These are phyloP conservation scores for Maudiozyma barnettii DNA, from an alignment of 805 yeast species.

Conservation along the genomic window DNA sequence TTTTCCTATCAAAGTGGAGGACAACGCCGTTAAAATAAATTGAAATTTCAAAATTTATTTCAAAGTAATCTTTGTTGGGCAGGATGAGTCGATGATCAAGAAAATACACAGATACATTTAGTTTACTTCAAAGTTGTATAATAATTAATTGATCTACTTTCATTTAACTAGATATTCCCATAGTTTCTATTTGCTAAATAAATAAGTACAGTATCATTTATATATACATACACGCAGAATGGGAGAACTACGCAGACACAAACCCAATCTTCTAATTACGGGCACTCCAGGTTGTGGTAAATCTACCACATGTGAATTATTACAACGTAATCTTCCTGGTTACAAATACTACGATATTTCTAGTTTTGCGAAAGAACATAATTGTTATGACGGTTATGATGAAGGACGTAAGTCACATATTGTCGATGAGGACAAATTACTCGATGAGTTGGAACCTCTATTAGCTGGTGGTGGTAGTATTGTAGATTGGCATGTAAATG, in stretches of 20 bases:
- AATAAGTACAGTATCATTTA: too few species aligned
- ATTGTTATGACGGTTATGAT: conserved; percentile 77
- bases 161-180: too few species aligned
- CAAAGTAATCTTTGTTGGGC: too few species aligned
- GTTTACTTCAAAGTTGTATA: too few species aligned
- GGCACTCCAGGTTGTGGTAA: conserved; percentile 74
- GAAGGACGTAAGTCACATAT: conserved; percentile 75
- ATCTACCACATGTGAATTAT: conserved; percentile 26
- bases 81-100: too few species aligned
- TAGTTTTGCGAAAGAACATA: conserved; percentile 68
- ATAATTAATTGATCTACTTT: too few species aligned
- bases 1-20: too few species aligned
- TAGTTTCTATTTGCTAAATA: too few species aligned
- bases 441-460: conserved; percentile 72
- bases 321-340: conserved; percentile 30
- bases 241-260: conserved; percentile 17
- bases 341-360: conserved; percentile 53
- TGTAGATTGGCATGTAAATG: conserved; percentile 97
- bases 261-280: conserved; percentile 75
- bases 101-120: too few species aligned
- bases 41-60: too few species aligned
- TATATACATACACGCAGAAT: not conserved
- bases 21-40: too few species aligned
- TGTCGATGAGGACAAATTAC: conserved; percentile 83
- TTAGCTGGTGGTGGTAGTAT: conserved; percentile 80